Evolutionary conservation across 2,329 filamentous ascomycete genomes (phyloP).

Genomic region (Microascus cirrosus): DNA sequence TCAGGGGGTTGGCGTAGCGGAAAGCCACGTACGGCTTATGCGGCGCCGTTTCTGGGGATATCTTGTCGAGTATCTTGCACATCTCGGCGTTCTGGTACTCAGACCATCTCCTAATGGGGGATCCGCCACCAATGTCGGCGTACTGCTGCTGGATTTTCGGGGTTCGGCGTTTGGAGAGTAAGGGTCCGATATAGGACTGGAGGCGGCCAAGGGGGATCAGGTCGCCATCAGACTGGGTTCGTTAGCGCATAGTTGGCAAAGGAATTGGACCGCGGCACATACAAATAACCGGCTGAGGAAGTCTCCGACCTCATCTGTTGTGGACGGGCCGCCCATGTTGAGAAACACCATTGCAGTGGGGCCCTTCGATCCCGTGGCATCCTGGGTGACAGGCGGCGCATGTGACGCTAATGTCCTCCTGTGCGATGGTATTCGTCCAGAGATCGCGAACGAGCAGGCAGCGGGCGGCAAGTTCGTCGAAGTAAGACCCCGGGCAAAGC

Average conservation of each 20-base stretch:
- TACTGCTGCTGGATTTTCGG: slow-evolving; percentile 98
- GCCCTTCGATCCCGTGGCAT: slow-evolving; percentile 58
- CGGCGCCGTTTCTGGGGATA: slow-evolving; percentile 84
- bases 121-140: slow-evolving; percentile 89
- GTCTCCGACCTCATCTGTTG: slow-evolving; percentile 73
- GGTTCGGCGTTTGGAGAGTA: slow-evolving; percentile 77
- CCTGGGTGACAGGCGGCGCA: slow-evolving; percentile 69
- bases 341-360: slow-evolving; percentile 97
- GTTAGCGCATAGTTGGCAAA: slow-evolving; percentile 9
- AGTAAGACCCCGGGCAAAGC: slow-evolving; percentile 10
- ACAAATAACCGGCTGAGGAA: slow-evolving; percentile 91
- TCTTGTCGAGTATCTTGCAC: slow-evolving; percentile 91
- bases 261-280: slow-evolving; percentile 23
- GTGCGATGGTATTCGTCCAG: neutral
- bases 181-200: slow-evolving; percentile 79
- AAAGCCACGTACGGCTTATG: slow-evolving; percentile 98
- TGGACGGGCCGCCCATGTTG: slow-evolving; percentile 96
- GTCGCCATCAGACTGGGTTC: slow-evolving; percentile 69
- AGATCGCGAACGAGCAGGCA: neutral
- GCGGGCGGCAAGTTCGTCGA: neutral
- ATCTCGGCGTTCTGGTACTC: slow-evolving; percentile 89
- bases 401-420: slow-evolving; percentile 22
- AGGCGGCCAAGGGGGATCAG: slow-evolving; percentile 90
- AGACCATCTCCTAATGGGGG: slow-evolving; percentile 95
- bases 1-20: slow-evolving; percentile 85